Conservation (phyloP, 176 grass and related monocot genomes). For the Chloris gayana region DNA sequence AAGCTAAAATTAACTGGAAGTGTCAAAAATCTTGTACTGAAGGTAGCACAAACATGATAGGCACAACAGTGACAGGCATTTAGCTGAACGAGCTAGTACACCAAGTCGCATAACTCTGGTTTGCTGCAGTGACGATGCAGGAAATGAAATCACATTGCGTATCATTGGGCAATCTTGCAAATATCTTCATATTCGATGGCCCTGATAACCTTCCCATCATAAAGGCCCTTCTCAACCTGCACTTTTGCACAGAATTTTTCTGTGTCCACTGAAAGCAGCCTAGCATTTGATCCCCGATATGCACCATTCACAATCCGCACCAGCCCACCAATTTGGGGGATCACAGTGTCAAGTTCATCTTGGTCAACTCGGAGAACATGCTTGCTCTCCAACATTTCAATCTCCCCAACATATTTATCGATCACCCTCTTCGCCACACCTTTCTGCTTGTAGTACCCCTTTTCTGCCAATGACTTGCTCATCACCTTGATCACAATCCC, state of each 20-base stretch:
- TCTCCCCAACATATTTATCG: constrained; percentile 87
- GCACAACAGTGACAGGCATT: neutral
- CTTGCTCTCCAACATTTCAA: constrained; percentile 92
- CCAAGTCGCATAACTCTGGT: neutral
- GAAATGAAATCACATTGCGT: constrained; percentile 3
- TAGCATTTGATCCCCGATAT: constrained; percentile 75
- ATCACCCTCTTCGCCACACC: constrained; percentile 72
- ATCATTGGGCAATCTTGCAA: constrained; percentile 72
- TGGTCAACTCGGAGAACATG: constrained; percentile 90
- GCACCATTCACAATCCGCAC: constrained; percentile 88
- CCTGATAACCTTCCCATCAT: constrained; percentile 84
- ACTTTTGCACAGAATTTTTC: constrained; percentile 78
- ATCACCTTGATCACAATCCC: constrained; percentile 90
- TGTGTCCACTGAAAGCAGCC: constrained; percentile 73
- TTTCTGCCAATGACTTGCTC: constrained; percentile 78
- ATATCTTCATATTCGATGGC: constrained; percentile 94
- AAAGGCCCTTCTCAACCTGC: constrained; percentile 88
- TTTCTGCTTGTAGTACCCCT: constrained; percentile 95
- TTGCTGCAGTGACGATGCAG: constrained; percentile 1
- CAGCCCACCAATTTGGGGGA: constrained; percentile 85
- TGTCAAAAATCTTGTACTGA: neutral
- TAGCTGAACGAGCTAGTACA: neutral
- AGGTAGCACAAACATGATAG: too few species aligned
- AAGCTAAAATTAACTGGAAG: constrained; percentile 25
- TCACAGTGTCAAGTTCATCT: constrained; percentile 90